These are phyloP conservation scores for Hevea brasiliensis DNA, from an alignment of 345 rosid genomes.

Conservation along the genomic window DNA sequence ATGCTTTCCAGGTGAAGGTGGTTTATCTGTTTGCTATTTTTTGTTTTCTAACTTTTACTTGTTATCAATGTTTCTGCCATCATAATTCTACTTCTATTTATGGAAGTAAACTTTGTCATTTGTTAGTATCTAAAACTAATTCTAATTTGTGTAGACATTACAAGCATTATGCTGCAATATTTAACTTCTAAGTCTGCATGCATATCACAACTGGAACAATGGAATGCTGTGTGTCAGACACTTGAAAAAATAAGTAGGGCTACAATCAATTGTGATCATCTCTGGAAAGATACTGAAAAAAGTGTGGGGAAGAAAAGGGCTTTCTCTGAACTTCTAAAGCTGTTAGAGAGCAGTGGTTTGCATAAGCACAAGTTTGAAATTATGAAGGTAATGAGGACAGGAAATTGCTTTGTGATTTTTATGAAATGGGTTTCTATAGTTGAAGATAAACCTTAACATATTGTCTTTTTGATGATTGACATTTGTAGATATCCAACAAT, in stretches of 20 bases:
- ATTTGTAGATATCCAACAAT: conserved; percentile 51
- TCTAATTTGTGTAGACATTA: conserved; percentile 37
- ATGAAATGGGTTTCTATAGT: not conserved
- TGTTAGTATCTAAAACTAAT: not conserved
- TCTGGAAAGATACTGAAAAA: conserved; percentile 65
- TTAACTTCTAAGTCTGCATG: conserved; percentile 28
- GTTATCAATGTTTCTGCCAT: not conserved
- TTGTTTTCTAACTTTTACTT: conserved; percentile 2
- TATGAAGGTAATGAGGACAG: conserved; percentile 49
- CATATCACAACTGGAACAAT: conserved; percentile 43
- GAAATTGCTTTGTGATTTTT: conserved; percentile 16
- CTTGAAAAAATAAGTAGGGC: conserved; percentile 51
- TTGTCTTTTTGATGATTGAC: conserved; percentile 12
- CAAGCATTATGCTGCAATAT: conserved; percentile 20
- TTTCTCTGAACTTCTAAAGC: conserved; percentile 65
- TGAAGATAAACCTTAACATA: not conserved
- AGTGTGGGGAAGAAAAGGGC: conserved; percentile 65
- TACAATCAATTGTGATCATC: conserved; percentile 50
- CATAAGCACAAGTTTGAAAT: conserved; percentile 66
- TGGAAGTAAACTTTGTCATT: not conserved
- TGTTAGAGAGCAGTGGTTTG: conserved; percentile 74
- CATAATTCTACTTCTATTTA: not conserved
- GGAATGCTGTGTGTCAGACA: conserved; percentile 51
- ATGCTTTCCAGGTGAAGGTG: conserved; percentile 39
- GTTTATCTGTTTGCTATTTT: conserved; percentile 30